These are phyloP conservation scores for Fistulinella prunicolor DNA, from an alignment of 768 basidiomycete genomes.

Conservation along the genomic window DNA sequence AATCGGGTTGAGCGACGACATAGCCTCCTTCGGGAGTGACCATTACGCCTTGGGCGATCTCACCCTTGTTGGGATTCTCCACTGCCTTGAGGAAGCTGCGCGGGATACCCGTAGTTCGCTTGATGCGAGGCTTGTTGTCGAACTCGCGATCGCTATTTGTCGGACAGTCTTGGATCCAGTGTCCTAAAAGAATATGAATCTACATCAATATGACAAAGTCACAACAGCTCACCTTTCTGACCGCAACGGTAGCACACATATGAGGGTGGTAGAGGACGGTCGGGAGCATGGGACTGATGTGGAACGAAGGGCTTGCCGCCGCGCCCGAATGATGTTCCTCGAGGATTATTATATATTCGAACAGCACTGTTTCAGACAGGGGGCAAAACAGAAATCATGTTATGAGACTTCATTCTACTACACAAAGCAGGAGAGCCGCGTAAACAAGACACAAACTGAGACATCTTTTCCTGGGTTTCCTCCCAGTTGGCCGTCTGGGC, in stretches of 20 bases:
- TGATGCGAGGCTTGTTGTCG: slow-evolving; percentile 92
- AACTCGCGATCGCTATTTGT: slow-evolving; percentile 96
- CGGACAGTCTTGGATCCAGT: slow-evolving; percentile 99
- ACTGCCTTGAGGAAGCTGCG: slow-evolving; percentile 96
- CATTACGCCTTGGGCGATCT: slow-evolving; percentile 87
- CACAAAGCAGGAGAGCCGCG: slow-evolving; percentile 52
- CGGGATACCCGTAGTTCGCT: slow-evolving; percentile 97
- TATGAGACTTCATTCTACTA: slow-evolving; percentile 76
- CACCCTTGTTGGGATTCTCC: slow-evolving; percentile 74
- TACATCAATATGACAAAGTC: background rate
- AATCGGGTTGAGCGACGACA: slow-evolving; percentile 94
- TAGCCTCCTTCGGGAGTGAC: slow-evolving; percentile 98
- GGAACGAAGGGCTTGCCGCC: slow-evolving; percentile 51
- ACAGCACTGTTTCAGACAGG: slow-evolving; percentile 52
- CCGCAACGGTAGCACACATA: slow-evolving; percentile 99
- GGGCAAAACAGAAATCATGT: slow-evolving; percentile 46
- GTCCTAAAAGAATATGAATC: slow-evolving; percentile 52
- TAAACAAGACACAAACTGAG: slow-evolving; percentile 84
- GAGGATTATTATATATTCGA: slow-evolving; percentile 61
- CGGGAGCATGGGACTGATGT: slow-evolving; percentile 53
- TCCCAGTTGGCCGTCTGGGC: slow-evolving; percentile 95
- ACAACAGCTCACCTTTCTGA: slow-evolving; percentile 72
- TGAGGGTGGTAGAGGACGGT: slow-evolving; percentile 84
- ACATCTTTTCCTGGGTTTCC: slow-evolving; percentile 99
- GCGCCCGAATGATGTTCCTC: slow-evolving; percentile 61